These are phyloP conservation scores for Microbotryum intermedium DNA, from an alignment of 1,284 basidiomycete genomes.

Conservation along the genomic window DNA sequence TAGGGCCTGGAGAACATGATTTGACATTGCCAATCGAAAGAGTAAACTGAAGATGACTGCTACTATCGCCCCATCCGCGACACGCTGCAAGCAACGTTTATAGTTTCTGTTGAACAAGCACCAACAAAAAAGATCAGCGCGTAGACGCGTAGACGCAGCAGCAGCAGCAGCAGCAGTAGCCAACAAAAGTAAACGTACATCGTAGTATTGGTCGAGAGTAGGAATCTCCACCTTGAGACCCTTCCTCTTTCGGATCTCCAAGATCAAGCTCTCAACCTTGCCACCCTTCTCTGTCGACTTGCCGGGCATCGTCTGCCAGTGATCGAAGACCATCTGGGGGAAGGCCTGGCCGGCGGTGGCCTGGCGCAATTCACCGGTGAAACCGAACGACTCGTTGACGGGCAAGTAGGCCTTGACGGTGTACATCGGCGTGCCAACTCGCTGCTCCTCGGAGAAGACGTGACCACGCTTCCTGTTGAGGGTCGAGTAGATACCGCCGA, in stretches of 20 bases:
- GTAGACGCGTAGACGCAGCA: too few relatives aligned
- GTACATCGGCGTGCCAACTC: conserved; percentile 89
- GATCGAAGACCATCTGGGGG: conserved; percentile 92
- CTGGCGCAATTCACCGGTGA: conserved; percentile 91
- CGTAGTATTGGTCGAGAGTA: conserved; percentile 72
- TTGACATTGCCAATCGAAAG: too few relatives aligned
- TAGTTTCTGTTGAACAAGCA: too few relatives aligned
- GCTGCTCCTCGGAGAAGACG: conserved; percentile 96
- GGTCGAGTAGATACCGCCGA: conserved; percentile 90
- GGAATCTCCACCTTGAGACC: conserved; percentile 85
- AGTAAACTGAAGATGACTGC: too few relatives aligned
- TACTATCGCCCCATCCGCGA: too few relatives aligned
- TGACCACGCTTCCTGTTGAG: conserved; percentile 98
- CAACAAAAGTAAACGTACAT: conserved; percentile 52
- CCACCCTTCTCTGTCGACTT: conserved; percentile 61
- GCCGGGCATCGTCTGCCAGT: conserved; percentile 64
- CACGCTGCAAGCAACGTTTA: too few relatives aligned
- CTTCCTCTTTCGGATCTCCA: conserved; percentile 76
- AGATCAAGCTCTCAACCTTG: conserved; percentile 83
- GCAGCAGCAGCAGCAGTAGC: too few relatives aligned
- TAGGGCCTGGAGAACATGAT: too few relatives aligned
- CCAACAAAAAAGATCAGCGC: too few relatives aligned
- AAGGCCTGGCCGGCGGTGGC: conserved; percentile 95
- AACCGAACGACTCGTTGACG: conserved; percentile 96
- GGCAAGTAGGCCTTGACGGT: conserved; percentile 98